These are phyloP conservation scores for Solidago caesia DNA, from an alignment of 129 eudicot genomes.

Conservation along the genomic window DNA sequence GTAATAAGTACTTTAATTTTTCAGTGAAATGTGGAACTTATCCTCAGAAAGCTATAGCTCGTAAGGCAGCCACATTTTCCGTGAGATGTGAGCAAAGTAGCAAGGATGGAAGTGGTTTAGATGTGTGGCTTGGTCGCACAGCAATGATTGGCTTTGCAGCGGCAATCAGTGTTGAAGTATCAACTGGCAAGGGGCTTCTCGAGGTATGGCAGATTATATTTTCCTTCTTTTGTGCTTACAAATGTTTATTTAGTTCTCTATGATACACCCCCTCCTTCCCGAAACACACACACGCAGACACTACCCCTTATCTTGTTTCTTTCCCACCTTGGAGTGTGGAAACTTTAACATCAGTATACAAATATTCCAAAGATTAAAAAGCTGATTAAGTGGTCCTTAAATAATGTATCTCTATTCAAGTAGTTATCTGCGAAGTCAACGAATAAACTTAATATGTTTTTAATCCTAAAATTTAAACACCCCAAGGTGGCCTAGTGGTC, in stretches of 20 bases:
- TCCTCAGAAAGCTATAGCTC: constrained; percentile 27
- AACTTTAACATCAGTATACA: too few relatives aligned
- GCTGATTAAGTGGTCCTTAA: not conserved
- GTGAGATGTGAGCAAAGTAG: constrained; percentile 81
- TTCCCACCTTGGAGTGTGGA: too few relatives aligned
- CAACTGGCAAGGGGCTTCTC: constrained; percentile 95
- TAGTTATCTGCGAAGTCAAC: too few relatives aligned
- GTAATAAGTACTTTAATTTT: constrained; percentile 20
- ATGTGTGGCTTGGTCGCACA: constrained; percentile 87
- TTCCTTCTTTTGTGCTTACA: not conserved
- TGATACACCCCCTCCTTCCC: too few relatives aligned
- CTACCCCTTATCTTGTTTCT: too few relatives aligned
- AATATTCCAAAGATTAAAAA: not conserved
- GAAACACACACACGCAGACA: too few relatives aligned
- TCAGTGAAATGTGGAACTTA: constrained; percentile 46
- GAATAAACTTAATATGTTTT: too few relatives aligned
- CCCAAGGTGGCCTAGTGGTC: too few relatives aligned
- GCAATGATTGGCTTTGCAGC: constrained; percentile 93
- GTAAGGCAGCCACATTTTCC: constrained; percentile 43
- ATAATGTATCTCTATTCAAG: too few relatives aligned
- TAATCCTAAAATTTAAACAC: too few relatives aligned
- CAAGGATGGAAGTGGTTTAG: constrained; percentile 60
- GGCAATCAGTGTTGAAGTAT: constrained; percentile 71
- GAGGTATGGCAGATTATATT: constrained; percentile 52
- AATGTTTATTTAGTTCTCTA: too few relatives aligned